phyloP scores from a whole-genome alignment of 2,329 filamentous ascomycete species.

The Trichoderma hamatum region DNA sequence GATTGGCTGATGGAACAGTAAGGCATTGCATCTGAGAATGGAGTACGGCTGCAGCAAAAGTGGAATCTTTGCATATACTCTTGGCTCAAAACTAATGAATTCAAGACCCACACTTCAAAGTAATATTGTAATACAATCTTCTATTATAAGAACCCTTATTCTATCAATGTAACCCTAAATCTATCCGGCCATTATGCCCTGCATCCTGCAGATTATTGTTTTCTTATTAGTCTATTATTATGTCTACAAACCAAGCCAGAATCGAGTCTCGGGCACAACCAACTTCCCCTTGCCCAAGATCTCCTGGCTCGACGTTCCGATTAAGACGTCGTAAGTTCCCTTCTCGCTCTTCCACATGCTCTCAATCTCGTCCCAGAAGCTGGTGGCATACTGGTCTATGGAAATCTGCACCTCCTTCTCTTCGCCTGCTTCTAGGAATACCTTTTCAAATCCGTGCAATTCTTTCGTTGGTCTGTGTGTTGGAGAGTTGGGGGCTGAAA shows the following conservation, averaged over 20 bases:
- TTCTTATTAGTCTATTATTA: neutral
- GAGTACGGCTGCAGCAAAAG: neutral
- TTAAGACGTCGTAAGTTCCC: neutral
- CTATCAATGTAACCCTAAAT: neutral
- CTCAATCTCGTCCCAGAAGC: constrained; percentile 20
- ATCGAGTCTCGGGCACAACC: constrained; percentile 3
- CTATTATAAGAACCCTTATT: neutral
- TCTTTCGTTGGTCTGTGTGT: neutral
- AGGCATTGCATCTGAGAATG: neutral
- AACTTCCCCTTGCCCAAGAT: neutral
- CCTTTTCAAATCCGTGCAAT: constrained; percentile 5
- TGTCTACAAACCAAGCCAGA: neutral
- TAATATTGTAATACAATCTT: neutral
- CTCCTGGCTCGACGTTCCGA: constrained; percentile 10
- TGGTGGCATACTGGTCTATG: constrained; percentile 10
- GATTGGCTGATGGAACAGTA: neutral
- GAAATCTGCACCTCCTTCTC: constrained; percentile 5
- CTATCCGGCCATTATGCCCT: neutral
- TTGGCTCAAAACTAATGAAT: neutral
- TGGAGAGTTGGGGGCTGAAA: neutral
- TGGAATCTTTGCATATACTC: neutral
- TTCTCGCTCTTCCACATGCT: constrained; percentile 5
- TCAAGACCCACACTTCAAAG: neutral
- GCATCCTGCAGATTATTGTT: neutral
- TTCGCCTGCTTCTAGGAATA: neutral